Evolutionary conservation across 169 alveolate species (phyloP).

Genomic region (Plasmodium gonderi): DNA sequence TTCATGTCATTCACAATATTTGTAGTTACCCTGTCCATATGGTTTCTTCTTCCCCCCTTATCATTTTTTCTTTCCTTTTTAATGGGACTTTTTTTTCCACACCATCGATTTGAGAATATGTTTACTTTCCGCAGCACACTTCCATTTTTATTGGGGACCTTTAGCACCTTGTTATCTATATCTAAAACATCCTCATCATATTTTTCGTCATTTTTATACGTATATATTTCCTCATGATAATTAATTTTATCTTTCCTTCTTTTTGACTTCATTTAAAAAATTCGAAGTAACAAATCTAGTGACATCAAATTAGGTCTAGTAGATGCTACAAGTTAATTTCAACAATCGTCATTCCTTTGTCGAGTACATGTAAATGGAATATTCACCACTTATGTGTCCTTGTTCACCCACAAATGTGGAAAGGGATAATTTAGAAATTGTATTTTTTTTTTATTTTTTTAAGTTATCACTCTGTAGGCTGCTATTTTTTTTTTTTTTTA

Average conservation of each 20-base stretch:
- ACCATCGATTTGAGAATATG: background rate
- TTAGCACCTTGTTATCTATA: conserved; percentile 49
- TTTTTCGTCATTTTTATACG: conserved; percentile 55
- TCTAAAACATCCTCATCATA: conserved; percentile 65
- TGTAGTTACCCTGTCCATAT: background rate
- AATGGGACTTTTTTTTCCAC: background rate
- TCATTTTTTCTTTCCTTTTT: background rate
- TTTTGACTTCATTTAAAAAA: conserved; percentile 15
- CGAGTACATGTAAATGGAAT: background rate
- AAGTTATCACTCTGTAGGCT: background rate
- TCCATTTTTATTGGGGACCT: background rate
- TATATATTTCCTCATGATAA: conserved; percentile 49
- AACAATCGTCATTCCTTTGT: background rate
- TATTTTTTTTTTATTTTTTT: background rate
- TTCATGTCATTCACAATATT: conserved; percentile 33
- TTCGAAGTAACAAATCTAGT: background rate
- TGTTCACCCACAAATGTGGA: background rate
- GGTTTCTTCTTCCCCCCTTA: background rate
- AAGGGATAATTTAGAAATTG: background rate
- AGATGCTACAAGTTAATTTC: background rate
- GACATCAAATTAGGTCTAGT: background rate
- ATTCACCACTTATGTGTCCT: background rate
- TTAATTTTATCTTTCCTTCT: background rate
- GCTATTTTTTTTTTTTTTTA: background rate
- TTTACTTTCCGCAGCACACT: conserved; percentile 20